Evolutionary conservation across 2,329 filamentous ascomycete genomes (phyloP).

Genomic region (Penicillium sp.): DNA sequence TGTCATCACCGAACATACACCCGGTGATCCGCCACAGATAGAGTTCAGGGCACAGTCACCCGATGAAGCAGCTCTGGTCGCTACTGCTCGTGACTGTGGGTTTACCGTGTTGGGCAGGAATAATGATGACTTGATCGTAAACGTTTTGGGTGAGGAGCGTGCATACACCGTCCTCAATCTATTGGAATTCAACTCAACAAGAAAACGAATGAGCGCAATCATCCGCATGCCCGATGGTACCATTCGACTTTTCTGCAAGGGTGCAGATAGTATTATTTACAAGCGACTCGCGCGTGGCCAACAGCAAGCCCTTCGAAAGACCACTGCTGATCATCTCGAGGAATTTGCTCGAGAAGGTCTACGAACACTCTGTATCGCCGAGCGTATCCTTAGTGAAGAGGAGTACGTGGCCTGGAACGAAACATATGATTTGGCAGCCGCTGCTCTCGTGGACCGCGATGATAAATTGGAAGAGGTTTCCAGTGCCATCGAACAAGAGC

Average conservation of each 20-base stretch:
- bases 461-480: conserved; percentile 88
- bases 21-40: conserved; percentile 86
- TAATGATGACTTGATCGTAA: conserved; percentile 76
- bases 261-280: conserved; percentile 95
- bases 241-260: conserved; percentile 94
- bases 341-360: conserved; percentile 95
- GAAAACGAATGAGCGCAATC: conserved; percentile 97
- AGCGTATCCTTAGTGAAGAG: conserved; percentile 72
- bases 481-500: conserved; percentile 84
- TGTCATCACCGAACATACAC: conserved; percentile 83
- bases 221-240: conserved; percentile 87
- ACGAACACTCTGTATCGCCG: conserved; percentile 88
- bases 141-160: conserved; percentile 79
- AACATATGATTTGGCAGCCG: conserved; percentile 81
- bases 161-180: conserved; percentile 88
- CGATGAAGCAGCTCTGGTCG: conserved; percentile 89
- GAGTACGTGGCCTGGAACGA: conserved; percentile 83
- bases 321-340: conserved; percentile 90
- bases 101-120: conserved; percentile 85
- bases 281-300: conserved; percentile 80
- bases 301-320: conserved; percentile 75
- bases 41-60: conserved; percentile 97
- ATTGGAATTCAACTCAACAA: conserved; percentile 93
- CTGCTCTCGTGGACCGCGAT: conserved; percentile 79
- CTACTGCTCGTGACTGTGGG: conserved; percentile 90